Evolutionary conservation across 805 yeast genomes (phyloP), one percentile per base, ranked within the genome.

Genomic region (Barnettozyma sp.): DNA sequence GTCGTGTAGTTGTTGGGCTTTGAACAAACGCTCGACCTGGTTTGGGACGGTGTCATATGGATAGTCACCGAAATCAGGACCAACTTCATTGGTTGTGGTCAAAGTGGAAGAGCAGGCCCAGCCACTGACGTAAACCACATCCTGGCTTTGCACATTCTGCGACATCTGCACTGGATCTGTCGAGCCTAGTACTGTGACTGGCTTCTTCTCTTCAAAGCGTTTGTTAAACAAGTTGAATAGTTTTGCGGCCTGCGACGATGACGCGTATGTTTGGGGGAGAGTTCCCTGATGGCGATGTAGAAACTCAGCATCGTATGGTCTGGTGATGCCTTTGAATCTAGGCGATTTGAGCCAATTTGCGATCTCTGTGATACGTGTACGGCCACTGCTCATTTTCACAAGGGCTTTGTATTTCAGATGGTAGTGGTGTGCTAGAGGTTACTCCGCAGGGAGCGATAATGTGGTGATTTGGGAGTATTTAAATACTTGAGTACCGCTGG

Each of bases 31-130:
- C 38, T 73, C 76, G 6, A 74, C 81, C 48, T 75, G 78, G 46
- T 73, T 73, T n/a, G 83, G 83, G 2, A 77, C 80, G 0, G 83
- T 77, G 45, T 76, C 76, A 46, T 76, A 76, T 0, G 83, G 82
- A 48, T 77, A 77, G 50, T 77, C 83, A 15, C 82, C 83, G 52
- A 74, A 73, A 49, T 77, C 83, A 1, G 82, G 79, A 2, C 76
- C 68, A 4, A 74, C 78, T 44, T 77, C 82, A 48, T 75, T 70
- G 4, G 81, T 76, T 4, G 78, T 66, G 7, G 78, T 75, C 41
- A 76, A 49, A 2, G 71, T 66, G 16, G 74, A 63, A 2, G 77
- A 72, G 32, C 71, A 71, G 2, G 77, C 83, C 76, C 78, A 77
- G 1, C 82, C 82, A 21, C 77, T 70, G 22, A 72, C 69, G 50